Base-by-base conservation (phyloP, 2,329 filamentous ascomycete species). In the Fusarium guadeloupense region DNA sequence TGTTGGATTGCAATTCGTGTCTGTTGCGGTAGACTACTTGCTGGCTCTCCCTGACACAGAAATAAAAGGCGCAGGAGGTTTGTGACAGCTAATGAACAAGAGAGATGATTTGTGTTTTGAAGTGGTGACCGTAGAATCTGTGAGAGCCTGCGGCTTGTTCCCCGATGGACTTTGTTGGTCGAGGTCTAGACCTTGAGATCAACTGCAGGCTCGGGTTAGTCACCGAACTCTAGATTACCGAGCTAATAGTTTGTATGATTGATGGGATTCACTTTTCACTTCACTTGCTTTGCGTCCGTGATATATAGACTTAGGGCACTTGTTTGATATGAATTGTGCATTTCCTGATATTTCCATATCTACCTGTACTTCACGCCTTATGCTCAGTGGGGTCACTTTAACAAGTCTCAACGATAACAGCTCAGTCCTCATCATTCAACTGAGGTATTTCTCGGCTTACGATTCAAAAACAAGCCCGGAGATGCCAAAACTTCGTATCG, bases 401-500 rank as follows among this genome's bases (percentile, higher is more conserved):
- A 28, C 17, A 33, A n/a, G n/a, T n/a, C n/a, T n/a, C n/a, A n/a
- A n/a, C n/a, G n/a, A n/a, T n/a, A 14, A 20, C 10, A 17, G 6
- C 14, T 23, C 23, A 19, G 44, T 46, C 33, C 30, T 28, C 14
- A 20, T 28, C 26, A 43, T 62, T 34, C 19, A 25, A 41, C 26
- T 16, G 20, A 62, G 61, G 35, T 46, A 65, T 58, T 49, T 56
- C 46, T 64, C 51, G 46, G 56, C 51, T 62, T 14, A 50, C 43
- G 21, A 34, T 23, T 37, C 9, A 25, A 50, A n/a, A 40, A 41
- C 39, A 34, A 41, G 40, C 21, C 21, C 30, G 38, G 35, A 47
- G 34, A 41, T 46, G 17, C 57, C 45, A 47, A 33, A 53, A 34
- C 37, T 57, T 49, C 45, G 21, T 47, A 41, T 61, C 39, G 19